Percentiles rank a stretch among this genome's conserved stretches.
Evolutionary conservation across 2,329 filamentous ascomycete species (phyloP).

Genomic region (Diaporthe destruens): DNA sequence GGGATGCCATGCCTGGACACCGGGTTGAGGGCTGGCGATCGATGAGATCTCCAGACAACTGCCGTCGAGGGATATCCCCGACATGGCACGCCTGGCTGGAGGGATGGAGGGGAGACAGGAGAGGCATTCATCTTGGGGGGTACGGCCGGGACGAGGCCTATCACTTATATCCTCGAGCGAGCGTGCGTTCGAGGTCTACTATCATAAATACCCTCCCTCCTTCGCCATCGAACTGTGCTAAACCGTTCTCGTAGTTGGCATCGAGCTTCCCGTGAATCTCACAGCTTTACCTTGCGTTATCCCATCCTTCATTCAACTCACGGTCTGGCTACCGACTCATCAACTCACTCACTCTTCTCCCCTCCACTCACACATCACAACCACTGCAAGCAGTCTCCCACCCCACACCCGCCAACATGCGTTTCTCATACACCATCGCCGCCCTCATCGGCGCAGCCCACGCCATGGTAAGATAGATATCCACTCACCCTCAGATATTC

Average conservation of each 20-base stretch:
- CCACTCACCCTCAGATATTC: background rate
- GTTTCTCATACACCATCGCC: conserved; percentile 35
- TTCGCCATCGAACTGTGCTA: background rate
- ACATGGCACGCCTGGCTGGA: conserved; percentile 13
- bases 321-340: conserved; percentile 34
- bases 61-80: conserved; percentile 21
- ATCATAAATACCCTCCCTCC: conserved; percentile 25
- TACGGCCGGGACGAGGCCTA: conserved; percentile 17
- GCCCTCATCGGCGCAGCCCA: conserved; percentile 34
- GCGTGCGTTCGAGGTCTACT: background rate
- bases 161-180: background rate
- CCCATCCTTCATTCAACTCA: conserved; percentile 5
- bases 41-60: conserved; percentile 26
- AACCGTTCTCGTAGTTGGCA: background rate
- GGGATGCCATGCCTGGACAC: conserved; percentile 1
- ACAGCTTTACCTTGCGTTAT: background rate
- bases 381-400: conserved; percentile 16
- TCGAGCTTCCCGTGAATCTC: conserved; percentile 4
- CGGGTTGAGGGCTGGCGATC: conserved; percentile 14
- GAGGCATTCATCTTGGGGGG: background rate
- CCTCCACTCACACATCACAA: background rate
- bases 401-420: conserved; percentile 33
- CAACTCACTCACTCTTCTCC: conserved; percentile 19
- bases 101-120: background rate
- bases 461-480: conserved; percentile 24